Base-by-base conservation (phyloP, 1,284 basidiomycete species). In the Ganoderma multipileum region DNA sequence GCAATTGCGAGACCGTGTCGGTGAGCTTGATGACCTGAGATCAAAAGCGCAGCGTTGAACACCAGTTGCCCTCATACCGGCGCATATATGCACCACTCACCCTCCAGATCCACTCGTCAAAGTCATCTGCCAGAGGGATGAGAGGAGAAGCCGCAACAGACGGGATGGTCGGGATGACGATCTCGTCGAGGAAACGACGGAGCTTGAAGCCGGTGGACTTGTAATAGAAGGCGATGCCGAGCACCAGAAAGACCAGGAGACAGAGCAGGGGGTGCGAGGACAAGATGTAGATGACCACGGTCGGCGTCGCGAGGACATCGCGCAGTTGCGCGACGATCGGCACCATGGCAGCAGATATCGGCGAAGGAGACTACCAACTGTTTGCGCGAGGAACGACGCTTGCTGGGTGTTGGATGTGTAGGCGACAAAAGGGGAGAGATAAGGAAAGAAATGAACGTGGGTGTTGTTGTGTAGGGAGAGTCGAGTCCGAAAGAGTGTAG, bases 171-270 rank as follows among this genome's bases (percentile, higher is more conserved):
- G 18, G 9, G 55, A 38, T n/a, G 30, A 38, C 55, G 33, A 57
- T n/a, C 55, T 57, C 55, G 6, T 57, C 33, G 55, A 57, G 20
- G 55, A 33, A 36, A 18, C 55, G 55, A 11, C 55, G 55, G 9
- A 38, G 30, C 8, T 28, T 57, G 55, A 57, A 57, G 30, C 55
- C 55, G 2, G 55, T 57, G 33, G 55, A n/a, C 55, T 57, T 57
- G 55, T 38, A 57, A 20, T n/a, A 57, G 33, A 36, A 57, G 7
- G 33, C 33, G 55, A 36, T 9, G 33, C 28, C 55, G n/a, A 57
- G 55, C 18, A 57, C 18, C 20, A 38, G 28, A 6, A 38, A 18
- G 55, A 38, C 33, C 20, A 57, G 33, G 30, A 57, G 18, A 20
- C 20, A 9, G 55, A 38, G 16, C 8, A 57, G 55, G 20, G 55